Percentiles rank a stretch among this genome's conserved stretches.
Conservation (phyloP, 805 yeast species). For the Teunomyces atbi region DNA sequence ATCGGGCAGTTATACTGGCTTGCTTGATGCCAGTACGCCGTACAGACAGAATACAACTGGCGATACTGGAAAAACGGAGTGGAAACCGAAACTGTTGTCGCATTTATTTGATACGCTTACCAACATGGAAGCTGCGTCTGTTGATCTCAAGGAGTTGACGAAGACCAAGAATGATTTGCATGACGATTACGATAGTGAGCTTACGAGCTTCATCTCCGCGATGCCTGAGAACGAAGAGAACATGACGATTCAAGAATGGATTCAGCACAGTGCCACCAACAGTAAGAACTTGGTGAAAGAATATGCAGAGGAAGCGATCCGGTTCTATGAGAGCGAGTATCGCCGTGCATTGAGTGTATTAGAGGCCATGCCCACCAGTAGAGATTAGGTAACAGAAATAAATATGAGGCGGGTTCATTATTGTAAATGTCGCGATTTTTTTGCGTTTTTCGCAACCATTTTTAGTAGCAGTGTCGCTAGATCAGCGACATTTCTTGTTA, state of each 20-base stretch:
- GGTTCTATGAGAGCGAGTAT: slow-evolving; percentile 48
- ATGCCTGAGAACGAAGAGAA: slow-evolving; percentile 70
- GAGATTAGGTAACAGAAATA: no score
- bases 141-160: slow-evolving; percentile 31
- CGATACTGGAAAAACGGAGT: background rate
- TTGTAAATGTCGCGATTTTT: background rate
- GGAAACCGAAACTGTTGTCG: slow-evolving; percentile 12
- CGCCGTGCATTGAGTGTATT: slow-evolving; percentile 47
- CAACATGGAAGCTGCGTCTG: slow-evolving; percentile 35
- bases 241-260: slow-evolving; percentile 74
- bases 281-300: slow-evolving; percentile 49
- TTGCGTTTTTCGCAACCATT: background rate
- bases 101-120: slow-evolving; percentile 15
- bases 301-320: slow-evolving; percentile 47
- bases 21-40: slow-evolving; percentile 18
- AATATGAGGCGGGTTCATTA: background rate
- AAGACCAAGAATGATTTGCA: slow-evolving; percentile 42
- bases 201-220: slow-evolving; percentile 61
- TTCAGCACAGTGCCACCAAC: slow-evolving; percentile 51
- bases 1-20: slow-evolving; percentile 11
- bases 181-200: slow-evolving; percentile 64
- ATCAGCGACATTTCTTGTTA: slow-evolving; percentile 3
- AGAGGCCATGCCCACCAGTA: slow-evolving; percentile 30
- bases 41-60: slow-evolving; percentile 4
- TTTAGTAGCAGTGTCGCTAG: background rate